phyloP scores from a whole-genome alignment of 176 grass and related monocot genomes.

The Musa troglodytarum region DNA sequence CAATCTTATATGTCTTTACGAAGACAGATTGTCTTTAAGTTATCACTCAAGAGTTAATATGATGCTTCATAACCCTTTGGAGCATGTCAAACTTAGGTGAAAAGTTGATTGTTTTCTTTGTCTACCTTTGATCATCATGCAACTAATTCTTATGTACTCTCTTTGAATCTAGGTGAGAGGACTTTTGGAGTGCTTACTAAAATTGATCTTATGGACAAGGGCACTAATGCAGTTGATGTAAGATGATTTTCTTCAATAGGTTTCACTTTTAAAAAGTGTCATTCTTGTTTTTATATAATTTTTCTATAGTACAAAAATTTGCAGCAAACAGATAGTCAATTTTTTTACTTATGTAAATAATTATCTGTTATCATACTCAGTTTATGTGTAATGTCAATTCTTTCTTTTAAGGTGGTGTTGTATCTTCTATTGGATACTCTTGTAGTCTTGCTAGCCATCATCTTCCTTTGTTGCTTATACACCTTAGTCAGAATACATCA shows the following conservation, averaged over 20 bases:
- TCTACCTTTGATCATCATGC: not conserved
- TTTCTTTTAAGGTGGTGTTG: not conserved
- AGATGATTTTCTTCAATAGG: constrained; percentile 31
- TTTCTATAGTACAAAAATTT: not conserved
- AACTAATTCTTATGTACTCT: constrained; percentile 2
- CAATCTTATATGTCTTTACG: not conserved
- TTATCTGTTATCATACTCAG: not conserved
- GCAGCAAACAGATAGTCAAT: not conserved
- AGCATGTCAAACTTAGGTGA: not conserved
- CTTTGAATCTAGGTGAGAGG: constrained; percentile 65
- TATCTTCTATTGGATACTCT: not conserved
- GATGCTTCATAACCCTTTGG: not conserved
- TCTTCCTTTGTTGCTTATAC: not conserved
- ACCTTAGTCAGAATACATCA: not conserved
- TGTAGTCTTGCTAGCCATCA: not conserved
- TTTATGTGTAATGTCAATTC: not conserved
- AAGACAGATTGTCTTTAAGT: not conserved
- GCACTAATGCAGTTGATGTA: constrained; percentile 98
- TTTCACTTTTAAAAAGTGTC: not conserved
- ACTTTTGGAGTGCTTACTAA: constrained; percentile 98
- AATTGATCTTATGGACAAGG: constrained; percentile 99
- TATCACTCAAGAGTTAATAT: not conserved
- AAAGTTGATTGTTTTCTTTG: not conserved
- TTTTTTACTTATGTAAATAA: not conserved
- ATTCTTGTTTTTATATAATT: not conserved